These are phyloP conservation scores for Gynandropsis gynandra DNA, from an alignment of 345 rosid species.

Conservation along the genomic window DNA sequence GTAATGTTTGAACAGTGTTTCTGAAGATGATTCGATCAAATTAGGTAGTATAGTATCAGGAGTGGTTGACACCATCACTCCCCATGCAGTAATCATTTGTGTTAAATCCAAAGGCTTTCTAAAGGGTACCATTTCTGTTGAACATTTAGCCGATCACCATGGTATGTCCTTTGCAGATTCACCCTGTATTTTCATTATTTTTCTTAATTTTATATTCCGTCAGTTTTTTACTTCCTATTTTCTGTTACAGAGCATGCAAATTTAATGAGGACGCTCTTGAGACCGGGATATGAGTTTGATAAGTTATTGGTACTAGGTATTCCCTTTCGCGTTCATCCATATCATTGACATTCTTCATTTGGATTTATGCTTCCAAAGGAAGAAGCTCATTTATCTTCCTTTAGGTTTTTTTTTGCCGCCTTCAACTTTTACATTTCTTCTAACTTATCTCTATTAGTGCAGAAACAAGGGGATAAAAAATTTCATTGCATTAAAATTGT, in stretches of 20 bases:
- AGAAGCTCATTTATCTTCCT: constrained; percentile 6
- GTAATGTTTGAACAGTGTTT: constrained; percentile 38
- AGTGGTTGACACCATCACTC: constrained; percentile 61
- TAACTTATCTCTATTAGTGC: background rate
- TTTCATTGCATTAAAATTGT: background rate
- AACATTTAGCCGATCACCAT: constrained; percentile 90
- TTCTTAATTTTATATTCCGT: constrained; percentile 6
- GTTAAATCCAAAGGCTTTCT: constrained; percentile 48
- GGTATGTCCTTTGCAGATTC: constrained; percentile 39
- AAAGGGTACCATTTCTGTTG: constrained; percentile 66
- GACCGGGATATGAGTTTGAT: constrained; percentile 79
- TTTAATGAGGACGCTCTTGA: constrained; percentile 55
- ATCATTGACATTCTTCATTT: constrained; percentile 2
- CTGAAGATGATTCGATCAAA: constrained; percentile 68
- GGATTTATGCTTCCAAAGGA: background rate
- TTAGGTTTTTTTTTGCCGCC: too few species aligned
- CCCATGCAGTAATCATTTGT: constrained; percentile 47
- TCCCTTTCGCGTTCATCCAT: constrained; percentile 6
- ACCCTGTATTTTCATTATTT: constrained; percentile 2
- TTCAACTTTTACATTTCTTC: background rate
- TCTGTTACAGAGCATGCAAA: constrained; percentile 53
- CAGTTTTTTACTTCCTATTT: constrained; percentile 28
- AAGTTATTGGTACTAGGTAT: constrained; percentile 82
- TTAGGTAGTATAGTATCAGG: constrained; percentile 76
- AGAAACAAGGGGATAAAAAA: background rate